Conservation (phyloP, 495 filamentous ascomycete genomes). For the Aspergillus diversus region DNA sequence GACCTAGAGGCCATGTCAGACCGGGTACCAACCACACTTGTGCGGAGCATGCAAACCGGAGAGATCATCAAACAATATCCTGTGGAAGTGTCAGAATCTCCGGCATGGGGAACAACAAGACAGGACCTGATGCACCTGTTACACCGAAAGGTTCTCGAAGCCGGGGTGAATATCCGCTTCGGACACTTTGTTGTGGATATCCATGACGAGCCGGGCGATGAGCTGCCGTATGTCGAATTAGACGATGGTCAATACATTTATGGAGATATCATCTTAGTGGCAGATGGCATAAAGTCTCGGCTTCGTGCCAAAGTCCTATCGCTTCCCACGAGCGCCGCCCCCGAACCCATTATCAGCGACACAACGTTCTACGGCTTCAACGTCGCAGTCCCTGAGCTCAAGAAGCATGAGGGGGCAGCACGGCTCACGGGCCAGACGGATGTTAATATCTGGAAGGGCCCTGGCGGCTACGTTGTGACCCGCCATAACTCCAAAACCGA, state of each 20-base stretch:
- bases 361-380: conserved; percentile 7
- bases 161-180: background rate
- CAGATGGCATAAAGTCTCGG: background rate
- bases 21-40: background rate
- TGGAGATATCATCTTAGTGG: background rate
- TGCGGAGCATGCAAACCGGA: background rate
- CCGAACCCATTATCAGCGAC: background rate
- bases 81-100: background rate
- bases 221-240: background rate
- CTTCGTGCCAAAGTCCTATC: background rate
- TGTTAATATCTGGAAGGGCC: conserved; percentile 6
- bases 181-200: background rate
- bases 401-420: background rate
- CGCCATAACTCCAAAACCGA: background rate
- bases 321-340: background rate
- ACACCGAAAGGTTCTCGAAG: background rate
- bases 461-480: background rate
- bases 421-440: background rate
- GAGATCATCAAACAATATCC: conserved; percentile 4
- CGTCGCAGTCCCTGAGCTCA: background rate
- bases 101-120: conserved; percentile 1
- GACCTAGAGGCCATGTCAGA: conserved; percentile 2
- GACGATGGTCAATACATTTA: background rate
- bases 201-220: background rate
- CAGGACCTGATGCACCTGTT: conserved; percentile 1